Base-by-base conservation (phyloP, 768 basidiomycete species). In the Suillus placidus region DNA sequence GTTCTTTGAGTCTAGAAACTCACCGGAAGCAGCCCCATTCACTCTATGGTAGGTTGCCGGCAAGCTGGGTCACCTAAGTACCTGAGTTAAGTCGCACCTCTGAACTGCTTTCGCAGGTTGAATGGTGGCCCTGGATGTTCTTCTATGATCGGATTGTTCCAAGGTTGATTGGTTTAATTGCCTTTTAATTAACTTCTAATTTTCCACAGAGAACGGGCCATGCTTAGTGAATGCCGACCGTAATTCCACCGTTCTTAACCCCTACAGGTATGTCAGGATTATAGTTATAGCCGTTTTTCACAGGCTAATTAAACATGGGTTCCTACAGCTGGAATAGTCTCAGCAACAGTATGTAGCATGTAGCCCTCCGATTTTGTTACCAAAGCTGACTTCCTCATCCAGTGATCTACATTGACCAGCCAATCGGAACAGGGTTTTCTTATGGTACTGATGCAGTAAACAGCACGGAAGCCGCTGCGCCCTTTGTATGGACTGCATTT, bases 381-480 rank as follows among this genome's bases (percentile, higher is more conserved):
- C 26, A 23, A 14, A 52, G 57, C 61, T 56, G 49, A 64, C 9
- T 10, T 62, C 2, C 10, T 13, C 20, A 3, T 14, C 2, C 62
- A 90, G 88, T 90, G 76, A 85, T 90, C 38, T 90, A 89, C 71
- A 87, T 90, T 40, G 88, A 89, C 71, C 88, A 90, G 70, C 88
- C 88, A 5, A 85, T 90, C 51, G 87, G 87, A 0, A 84, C 87
- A 0, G 88, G 88, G 3, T 89, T 89, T 71, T 89, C 88, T 0
- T 84, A 82, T 61, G 88, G 88, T 16, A 80, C 73, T 0, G 82
- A 85, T 60, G 81, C 81, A 0, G 86, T 87, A n/a, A 86, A 88
- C 68, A 80, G 69, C 54, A 81, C 79, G 3, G 70, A 82, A 45
- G 64, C 84, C n/a, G 87, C 88, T 0, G 85, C 88, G 2, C 82